These are phyloP conservation scores for Aquanectria penicillioides DNA, from an alignment of 2,329 filamentous ascomycete species.

Conservation along the genomic window DNA sequence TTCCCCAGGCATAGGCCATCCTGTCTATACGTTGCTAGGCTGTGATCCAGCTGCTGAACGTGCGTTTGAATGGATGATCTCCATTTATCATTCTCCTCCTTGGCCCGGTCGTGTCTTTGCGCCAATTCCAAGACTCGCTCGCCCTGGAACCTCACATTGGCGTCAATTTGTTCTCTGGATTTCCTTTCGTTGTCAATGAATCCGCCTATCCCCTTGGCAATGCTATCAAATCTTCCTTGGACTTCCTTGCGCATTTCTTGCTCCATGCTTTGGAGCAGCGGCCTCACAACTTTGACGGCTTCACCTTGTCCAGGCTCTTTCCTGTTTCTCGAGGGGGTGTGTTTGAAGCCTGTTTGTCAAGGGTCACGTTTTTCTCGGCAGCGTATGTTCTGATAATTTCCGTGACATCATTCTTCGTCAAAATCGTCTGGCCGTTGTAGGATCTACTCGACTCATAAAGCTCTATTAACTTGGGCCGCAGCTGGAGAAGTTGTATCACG, in stretches of 20 bases:
- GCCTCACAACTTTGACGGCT: constrained; percentile 17
- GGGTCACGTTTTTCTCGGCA: background rate
- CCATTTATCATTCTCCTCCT: background rate
- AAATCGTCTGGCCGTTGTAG: background rate
- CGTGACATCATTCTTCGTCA: background rate
- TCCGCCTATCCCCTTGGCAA: constrained; percentile 27
- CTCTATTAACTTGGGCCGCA: background rate
- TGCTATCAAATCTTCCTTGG: background rate
- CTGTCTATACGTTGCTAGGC: background rate
- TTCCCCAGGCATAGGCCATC: constrained; percentile 5
- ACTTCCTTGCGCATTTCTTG: constrained; percentile 11
- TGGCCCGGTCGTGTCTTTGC: background rate
- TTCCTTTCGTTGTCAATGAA: constrained; percentile 35
- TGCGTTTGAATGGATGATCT: background rate
- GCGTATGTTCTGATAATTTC: background rate
- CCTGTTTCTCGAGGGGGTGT: background rate
- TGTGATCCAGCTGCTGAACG: background rate
- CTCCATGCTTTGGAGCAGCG: constrained; percentile 19
- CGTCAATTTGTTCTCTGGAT: constrained; percentile 19
- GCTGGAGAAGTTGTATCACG: background rate
- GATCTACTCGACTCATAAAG: background rate
- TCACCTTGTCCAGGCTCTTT: constrained; percentile 15
- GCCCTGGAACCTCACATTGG: constrained; percentile 14
- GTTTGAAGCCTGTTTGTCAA: background rate
- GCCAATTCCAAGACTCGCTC: constrained; percentile 4